phyloP scores from a whole-genome alignment of 768 basidiomycete genomes.

The Baorangia bicolor region DNA sequence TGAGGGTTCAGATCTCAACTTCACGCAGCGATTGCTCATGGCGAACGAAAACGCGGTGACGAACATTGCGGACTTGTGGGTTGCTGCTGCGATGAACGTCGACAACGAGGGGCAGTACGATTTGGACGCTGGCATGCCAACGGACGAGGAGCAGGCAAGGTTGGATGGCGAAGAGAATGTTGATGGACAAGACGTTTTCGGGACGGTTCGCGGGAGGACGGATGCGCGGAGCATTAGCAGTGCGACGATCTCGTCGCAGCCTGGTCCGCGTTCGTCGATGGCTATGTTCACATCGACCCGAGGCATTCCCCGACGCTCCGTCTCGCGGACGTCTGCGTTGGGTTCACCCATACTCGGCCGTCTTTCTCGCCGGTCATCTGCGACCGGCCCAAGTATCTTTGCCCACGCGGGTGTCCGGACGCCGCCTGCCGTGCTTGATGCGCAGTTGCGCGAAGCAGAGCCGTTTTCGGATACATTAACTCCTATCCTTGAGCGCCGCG shows the following conservation, averaged over 20 bases:
- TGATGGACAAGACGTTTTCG: conserved; percentile 33
- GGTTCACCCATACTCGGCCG: conserved; percentile 33
- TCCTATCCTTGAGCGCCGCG: conserved; percentile 51
- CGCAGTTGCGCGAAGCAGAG: conserved; percentile 53
- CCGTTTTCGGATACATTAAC: conserved; percentile 41
- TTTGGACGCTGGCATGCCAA: conserved; percentile 31
- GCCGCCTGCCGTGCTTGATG: conserved; percentile 74
- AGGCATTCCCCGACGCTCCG: conserved; percentile 34
- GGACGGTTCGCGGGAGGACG: conserved; percentile 17
- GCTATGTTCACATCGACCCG: conserved; percentile 27
- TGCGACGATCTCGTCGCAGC: conserved; percentile 23
- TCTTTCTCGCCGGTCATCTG: conserved; percentile 50
- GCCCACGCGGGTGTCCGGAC: conserved; percentile 78
- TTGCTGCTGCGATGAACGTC: conserved; percentile 93
- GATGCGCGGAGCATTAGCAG: conserved; percentile 14
- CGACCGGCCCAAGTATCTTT: conserved; percentile 73
- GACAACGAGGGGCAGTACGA: conserved; percentile 84
- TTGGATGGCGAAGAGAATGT: conserved; percentile 48
- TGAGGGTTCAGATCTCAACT: conserved; percentile 64
- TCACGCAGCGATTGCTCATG: conserved; percentile 84
- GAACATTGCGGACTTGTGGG: conserved; percentile 95
- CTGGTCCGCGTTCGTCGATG: conserved; percentile 23
- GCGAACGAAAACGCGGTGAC: conserved; percentile 96
- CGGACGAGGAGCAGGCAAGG: conserved; percentile 24
- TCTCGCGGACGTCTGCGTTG: conserved; percentile 28